Evolutionary conservation across 1,139 yeast genomes (phyloP), one percentile per base, ranked within the genome.

Genomic region (Debaryomyces subglobosus): DNA sequence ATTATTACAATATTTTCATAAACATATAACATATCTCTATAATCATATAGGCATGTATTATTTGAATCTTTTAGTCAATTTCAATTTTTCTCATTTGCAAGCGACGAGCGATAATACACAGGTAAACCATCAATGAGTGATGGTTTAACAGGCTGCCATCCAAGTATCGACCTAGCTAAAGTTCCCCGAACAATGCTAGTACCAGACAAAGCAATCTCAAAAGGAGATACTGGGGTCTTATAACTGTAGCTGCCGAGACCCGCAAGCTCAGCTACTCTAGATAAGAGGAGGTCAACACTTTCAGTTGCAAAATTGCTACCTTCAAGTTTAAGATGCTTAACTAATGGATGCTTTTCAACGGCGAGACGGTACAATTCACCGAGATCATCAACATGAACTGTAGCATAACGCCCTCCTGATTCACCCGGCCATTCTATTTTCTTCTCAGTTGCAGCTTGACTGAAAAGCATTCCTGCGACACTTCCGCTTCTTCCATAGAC

Each of bases 121-220:
- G 43, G 30, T n/a, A 43, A 43, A 12, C 46, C 46, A 39, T 43
- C 46, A 21, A 43, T 43, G 10, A 43, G 46, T 9, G 46, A 43
- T 15, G 46, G 46, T 21, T 43, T 43, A 6, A 32, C 20, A 5
- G 46, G 46, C 6, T 43, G 34, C 46, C 46, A 43, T 10, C 46
- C 46, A 38, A 43, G 46, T 4, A 43, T 25, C 3, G 46, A 36
- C 1, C 35, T 25, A 43, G 36, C 46, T 13, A 43, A 43, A 18
- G 46, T 43, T 18, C 36, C 46, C 16, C 46, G 18, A 13, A 43
- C 43, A 34, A 34, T 18, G 16, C 47, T 44, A 18, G 43, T 44
- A 10, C 44, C 47, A 39, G 44, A 34, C n/a, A 44, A 44, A n/a
- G 47, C 44, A 39, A 39, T 18, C 15, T 44, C 47, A 13, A 39